phyloP scores from a whole-genome alignment of 2,329 filamentous ascomycete species.

The Neobulgaria alba region DNA sequence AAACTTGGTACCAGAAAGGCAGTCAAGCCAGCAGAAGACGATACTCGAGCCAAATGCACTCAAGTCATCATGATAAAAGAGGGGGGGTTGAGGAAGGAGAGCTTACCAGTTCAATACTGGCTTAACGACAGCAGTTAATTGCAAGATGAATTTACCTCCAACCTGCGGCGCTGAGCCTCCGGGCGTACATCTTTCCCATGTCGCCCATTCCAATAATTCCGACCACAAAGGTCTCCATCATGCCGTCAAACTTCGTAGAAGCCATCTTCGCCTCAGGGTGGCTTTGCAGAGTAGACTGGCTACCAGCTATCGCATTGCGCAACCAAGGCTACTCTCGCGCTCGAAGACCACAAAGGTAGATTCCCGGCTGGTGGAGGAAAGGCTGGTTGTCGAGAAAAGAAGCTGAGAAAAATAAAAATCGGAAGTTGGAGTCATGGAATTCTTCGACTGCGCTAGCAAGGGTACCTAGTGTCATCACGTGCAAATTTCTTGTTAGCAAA shows the following conservation, averaged over 20 bases:
- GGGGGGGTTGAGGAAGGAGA: constrained; percentile 9
- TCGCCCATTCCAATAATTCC: constrained; percentile 99
- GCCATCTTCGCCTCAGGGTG: constrained; percentile 6
- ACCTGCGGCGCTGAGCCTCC: constrained; percentile 77
- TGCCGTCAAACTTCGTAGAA: constrained; percentile 6
- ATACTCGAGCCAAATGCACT: constrained; percentile 99
- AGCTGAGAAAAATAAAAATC: not conserved
- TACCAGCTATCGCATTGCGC: constrained; percentile 19
- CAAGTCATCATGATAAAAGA: constrained; percentile 81
- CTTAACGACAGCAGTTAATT: constrained; percentile 26
- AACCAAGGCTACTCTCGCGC: not conserved
- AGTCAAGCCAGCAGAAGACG: constrained; percentile 51
- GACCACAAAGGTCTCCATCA: constrained; percentile 53
- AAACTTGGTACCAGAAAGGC: constrained; percentile 67
- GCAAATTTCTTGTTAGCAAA: not conserved
- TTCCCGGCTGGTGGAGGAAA: too few species aligned
- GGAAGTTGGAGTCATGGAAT: not conserved
- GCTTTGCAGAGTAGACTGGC: too few species aligned
- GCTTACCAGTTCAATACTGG: constrained; percentile 23
- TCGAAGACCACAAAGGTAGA: not conserved
- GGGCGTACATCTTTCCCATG: constrained; percentile 98
- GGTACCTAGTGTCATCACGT: too few species aligned
- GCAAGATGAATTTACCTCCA: constrained; percentile 69
- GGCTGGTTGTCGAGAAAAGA: too few species aligned
- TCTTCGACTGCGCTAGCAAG: too few species aligned